Evolutionary conservation across 306 rosid genomes (phyloP).

Genomic region (Castanea mollissima): DNA sequence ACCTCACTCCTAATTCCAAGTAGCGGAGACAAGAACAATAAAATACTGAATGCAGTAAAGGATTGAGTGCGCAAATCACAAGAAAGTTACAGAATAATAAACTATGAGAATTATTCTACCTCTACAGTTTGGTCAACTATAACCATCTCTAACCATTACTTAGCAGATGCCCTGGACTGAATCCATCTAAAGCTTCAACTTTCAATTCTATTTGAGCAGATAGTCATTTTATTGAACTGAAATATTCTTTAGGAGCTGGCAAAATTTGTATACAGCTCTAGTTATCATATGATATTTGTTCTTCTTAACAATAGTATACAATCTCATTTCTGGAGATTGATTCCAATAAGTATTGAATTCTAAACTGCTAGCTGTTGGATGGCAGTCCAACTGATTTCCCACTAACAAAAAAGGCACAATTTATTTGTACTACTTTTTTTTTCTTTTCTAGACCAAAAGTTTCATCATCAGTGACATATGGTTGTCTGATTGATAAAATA

Average conservation of each 20-base stretch:
- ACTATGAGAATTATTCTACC: neutral
- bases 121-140: slow-evolving; percentile 14
- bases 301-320: too few relatives aligned
- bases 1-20: slow-evolving; percentile 30
- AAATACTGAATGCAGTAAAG: slow-evolving; percentile 5
- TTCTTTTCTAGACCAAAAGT: slow-evolving; percentile 31
- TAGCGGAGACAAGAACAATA: slow-evolving; percentile 35
- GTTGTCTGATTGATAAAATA: slow-evolving; percentile 56
- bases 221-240: too few relatives aligned
- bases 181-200: too few relatives aligned
- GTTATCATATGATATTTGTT: too few relatives aligned
- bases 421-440: neutral
- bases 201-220: too few relatives aligned
- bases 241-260: too few relatives aligned
- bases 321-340: neutral
- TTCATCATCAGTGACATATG: slow-evolving; percentile 24
- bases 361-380: slow-evolving; percentile 4
- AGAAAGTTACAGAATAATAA: neutral
- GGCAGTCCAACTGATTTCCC: slow-evolving; percentile 25
- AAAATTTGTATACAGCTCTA: too few relatives aligned
- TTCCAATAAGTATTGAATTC: too few relatives aligned
- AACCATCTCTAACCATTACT: neutral
- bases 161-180: neutral
- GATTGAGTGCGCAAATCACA: slow-evolving; percentile 22
- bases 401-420: neutral